phyloP scores from a whole-genome alignment of 73 alveolate species.

The Paramecium primaurelia region DNA sequence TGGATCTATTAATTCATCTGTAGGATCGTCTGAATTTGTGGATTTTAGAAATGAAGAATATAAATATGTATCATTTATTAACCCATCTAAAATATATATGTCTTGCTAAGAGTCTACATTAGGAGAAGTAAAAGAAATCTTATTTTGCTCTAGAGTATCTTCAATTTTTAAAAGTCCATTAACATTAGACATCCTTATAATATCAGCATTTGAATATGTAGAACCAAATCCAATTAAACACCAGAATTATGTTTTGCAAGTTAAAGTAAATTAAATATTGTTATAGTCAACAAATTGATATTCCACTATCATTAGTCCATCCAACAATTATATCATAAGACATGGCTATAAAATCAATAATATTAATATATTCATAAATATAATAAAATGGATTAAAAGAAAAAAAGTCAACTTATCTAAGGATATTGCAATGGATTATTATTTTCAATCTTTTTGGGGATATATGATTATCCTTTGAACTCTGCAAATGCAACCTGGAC shows the following conservation, averaged over 20 bases:
- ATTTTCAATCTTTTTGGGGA: neutral
- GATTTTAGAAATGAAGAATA: neutral
- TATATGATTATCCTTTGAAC: neutral
- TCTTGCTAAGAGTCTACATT: neutral
- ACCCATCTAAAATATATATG: neutral
- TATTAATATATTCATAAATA: neutral
- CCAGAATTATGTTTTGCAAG: constrained; percentile 13
- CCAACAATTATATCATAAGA: neutral
- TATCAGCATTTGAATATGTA: constrained; percentile 19
- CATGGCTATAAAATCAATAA: neutral
- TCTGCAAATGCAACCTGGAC: neutral
- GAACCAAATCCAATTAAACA: constrained; percentile 30
- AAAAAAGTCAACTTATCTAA: neutral
- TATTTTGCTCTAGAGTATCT: neutral
- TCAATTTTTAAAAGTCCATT: neutral
- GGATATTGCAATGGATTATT: neutral
- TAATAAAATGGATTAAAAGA: neutral
- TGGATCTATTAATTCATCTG: neutral
- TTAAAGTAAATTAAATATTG: neutral
- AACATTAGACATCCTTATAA: neutral
- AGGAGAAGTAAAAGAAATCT: neutral
- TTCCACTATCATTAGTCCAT: neutral
- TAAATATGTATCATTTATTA: neutral
- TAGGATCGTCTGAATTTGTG: neutral
- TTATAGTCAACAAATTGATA: neutral